Evolutionary conservation across 495 filamentous ascomycete genomes (phyloP).

Genomic region (Penicillium chermesinum): DNA sequence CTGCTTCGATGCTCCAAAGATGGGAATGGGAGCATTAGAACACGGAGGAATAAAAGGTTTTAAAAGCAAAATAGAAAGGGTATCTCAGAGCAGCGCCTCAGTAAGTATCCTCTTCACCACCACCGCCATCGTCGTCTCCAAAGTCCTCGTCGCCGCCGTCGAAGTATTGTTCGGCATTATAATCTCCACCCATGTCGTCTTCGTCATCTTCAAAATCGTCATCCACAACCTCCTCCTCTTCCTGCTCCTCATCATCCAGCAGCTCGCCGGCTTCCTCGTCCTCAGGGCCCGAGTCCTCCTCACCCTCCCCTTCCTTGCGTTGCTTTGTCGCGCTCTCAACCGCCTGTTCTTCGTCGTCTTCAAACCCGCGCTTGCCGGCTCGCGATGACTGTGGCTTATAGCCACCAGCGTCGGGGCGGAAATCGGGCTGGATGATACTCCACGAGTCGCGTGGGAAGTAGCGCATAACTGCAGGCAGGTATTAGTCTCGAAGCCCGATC

Average conservation of each 20-base stretch:
- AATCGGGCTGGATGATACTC: conserved; percentile 44
- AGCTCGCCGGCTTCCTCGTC: conserved; percentile 24
- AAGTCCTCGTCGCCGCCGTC: conserved; percentile 58
- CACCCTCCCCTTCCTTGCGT: conserved; percentile 27
- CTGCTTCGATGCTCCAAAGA: conserved; percentile 11
- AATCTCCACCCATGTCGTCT: conserved; percentile 54
- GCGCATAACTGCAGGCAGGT: conserved; percentile 36
- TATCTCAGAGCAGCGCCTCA: conserved; percentile 33
- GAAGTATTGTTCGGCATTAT: conserved; percentile 64
- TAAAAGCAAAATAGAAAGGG: conserved; percentile 25
- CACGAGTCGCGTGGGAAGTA: conserved; percentile 57
- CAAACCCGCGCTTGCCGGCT: conserved; percentile 36
- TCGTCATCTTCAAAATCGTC: conserved; percentile 55
- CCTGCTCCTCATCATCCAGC: conserved; percentile 43
- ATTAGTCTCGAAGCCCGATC: conserved; percentile 1
- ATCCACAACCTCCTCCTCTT: conserved; percentile 48
- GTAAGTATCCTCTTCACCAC: conserved; percentile 47
- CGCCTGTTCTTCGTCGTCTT: conserved; percentile 45
- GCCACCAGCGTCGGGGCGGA: conserved; percentile 33
- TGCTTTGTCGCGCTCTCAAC: conserved; percentile 27
- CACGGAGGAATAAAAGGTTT: conserved; percentile 1
- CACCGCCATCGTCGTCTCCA: conserved; percentile 48
- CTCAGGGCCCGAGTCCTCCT: conserved; percentile 32
- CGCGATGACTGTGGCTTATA: conserved; percentile 18
- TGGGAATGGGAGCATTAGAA: conserved; percentile 2